Evolutionary conservation across 768 basidiomycete species (phyloP), one percentile per base, ranked within the genome.

Genomic region (Auricularia sp.): DNA sequence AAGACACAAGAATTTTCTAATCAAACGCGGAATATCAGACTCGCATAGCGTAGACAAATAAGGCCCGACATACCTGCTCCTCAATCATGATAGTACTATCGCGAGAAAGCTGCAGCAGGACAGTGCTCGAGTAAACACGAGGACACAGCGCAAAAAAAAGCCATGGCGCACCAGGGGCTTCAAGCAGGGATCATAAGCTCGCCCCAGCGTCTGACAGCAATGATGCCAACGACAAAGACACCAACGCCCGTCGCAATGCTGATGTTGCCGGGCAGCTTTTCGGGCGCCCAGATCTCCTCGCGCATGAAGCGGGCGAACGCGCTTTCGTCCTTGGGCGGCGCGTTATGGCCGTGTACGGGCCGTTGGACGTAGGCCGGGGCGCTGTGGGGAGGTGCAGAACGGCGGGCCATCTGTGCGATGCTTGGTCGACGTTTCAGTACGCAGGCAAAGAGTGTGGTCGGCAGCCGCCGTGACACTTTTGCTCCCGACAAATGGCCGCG

Each of bases 171-270:
- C 39, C 39, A 42, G 0, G 29, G 12, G 0, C 3, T 54, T 54
- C 73, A 88, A 34, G 82, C 84, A 54, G 88, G 88, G 6, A 92
- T 81, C 77, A 92, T 82, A 53, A 88, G 72, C 51, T 87, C 88
- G 11, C 91, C 91, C 82, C 88, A 96, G 53, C 83, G 83, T 73
- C 90, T 84, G 18, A 87, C 84, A 12, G 78, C 84, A 54, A 85
- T 73, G 64, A 93, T 85, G 3, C 89, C 88, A 35, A 83, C 87
- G 33, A 84, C 75, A 69, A 92, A 93, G 66, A 91, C 75, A 4
- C 80, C 77, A 6, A 87, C 75, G 21, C 87, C 87, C 7, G 85
- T 83, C 56, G 85, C 69, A 66, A 91, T 82, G 71, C 80, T 88
- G 71, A 91, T 69, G 72, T 92, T 93, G 65, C 90, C 90, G 12